Conservation (phyloP, 306 rosid species). For the Cyamopsis tetragonoloba region DNA sequence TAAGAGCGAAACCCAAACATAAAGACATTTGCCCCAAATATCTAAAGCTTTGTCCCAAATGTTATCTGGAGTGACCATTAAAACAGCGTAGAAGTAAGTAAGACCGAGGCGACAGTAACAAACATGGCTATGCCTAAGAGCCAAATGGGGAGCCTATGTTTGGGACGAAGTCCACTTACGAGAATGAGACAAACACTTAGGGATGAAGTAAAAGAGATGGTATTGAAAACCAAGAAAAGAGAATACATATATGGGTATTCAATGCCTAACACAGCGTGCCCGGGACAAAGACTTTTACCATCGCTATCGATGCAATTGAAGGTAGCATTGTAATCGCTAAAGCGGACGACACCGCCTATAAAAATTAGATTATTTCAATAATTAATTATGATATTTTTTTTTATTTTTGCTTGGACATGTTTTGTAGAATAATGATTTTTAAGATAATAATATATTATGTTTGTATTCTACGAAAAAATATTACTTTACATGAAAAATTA, state of each 20-base stretch:
- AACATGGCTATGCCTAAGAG: not conserved
- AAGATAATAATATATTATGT: too few species aligned
- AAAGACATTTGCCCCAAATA: not conserved
- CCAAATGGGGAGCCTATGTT: not conserved
- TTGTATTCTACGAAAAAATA: too few species aligned
- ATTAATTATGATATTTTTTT: too few species aligned
- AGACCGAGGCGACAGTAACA: not conserved
- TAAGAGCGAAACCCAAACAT: not conserved
- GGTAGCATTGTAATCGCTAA: fast-evolving
- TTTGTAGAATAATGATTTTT: too few species aligned
- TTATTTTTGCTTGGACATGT: too few species aligned
- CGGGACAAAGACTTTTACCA: not conserved
- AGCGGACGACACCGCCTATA: not conserved
- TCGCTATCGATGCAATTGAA: too few species aligned
- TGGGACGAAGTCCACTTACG: conserved; percentile 5
- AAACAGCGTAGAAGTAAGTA: not conserved
- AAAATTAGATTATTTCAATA: too few species aligned
- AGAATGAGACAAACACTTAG: not conserved
- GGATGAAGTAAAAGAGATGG: not conserved
- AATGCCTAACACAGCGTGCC: not conserved
- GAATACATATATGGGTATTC: fast-evolving
- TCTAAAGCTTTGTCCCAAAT: not conserved
- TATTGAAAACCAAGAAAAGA: not conserved
- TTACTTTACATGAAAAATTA: too few species aligned
- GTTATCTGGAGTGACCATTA: not conserved